phyloP scores from a whole-genome alignment of 2,329 filamentous ascomycete genomes.

The Thielaviopsis euricoi region DNA sequence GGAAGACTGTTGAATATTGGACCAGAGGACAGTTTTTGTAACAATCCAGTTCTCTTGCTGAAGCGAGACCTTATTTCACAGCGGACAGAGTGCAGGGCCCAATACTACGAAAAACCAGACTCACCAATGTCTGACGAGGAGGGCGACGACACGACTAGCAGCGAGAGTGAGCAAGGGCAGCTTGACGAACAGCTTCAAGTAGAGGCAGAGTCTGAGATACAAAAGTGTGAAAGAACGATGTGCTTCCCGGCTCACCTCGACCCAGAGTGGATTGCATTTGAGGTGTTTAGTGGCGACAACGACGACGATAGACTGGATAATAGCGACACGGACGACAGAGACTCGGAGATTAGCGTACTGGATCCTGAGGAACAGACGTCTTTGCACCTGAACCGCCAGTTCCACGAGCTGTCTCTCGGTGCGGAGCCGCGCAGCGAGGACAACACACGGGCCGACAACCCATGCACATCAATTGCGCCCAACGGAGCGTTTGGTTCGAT shows the following conservation, averaged over 20 bases:
- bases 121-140: background rate
- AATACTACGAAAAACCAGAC: background rate
- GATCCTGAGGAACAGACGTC: constrained; percentile 1
- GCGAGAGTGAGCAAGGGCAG: background rate
- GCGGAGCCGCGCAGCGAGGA: background rate
- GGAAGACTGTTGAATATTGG: constrained; percentile 75
- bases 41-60: constrained; percentile 21
- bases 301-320: constrained; percentile 15
- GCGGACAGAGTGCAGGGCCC: constrained; percentile 6
- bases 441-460: background rate
- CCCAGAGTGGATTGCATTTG: constrained; percentile 79
- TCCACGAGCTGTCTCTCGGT: background rate
- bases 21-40: constrained; percentile 22
- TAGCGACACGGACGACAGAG: background rate
- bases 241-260: constrained; percentile 57
- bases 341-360: constrained; percentile 8
- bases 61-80: constrained; percentile 25
- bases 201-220: background rate
- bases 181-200: background rate
- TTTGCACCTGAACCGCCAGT: background rate
- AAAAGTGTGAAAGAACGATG: background rate
- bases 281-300: constrained; percentile 54
- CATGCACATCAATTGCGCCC: constrained; percentile 9
- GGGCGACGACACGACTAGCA: too few relatives aligned
- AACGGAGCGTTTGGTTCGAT: constrained; percentile 35